Conservation (phyloP, 192 early-diverging fungal species). For the Pilaira anomala region DNA sequence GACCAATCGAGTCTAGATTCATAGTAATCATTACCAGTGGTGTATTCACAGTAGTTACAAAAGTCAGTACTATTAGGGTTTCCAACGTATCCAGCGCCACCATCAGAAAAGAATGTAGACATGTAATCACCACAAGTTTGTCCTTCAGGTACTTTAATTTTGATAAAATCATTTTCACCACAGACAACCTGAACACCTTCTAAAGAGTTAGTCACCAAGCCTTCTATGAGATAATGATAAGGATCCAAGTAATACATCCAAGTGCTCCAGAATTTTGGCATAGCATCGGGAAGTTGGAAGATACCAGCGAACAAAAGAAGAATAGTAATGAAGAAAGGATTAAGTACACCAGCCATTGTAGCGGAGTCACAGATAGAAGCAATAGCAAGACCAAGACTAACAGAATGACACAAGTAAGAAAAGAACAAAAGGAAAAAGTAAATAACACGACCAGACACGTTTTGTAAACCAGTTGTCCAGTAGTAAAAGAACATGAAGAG, state of each 20-base stretch:
- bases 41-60: constrained; percentile 65
- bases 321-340: constrained; percentile 65
- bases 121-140: constrained; percentile 59
- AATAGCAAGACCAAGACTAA: constrained; percentile 69
- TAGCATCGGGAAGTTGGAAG: constrained; percentile 53
- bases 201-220: constrained; percentile 56
- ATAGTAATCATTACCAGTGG: constrained; percentile 56
- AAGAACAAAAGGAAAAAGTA: constrained; percentile 66
- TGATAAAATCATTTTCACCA: constrained; percentile 45
- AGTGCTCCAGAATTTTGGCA: constrained; percentile 64
- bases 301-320: constrained; percentile 71
- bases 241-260: constrained; percentile 73
- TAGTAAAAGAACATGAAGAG: constrained; percentile 69
- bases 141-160: constrained; percentile 50
- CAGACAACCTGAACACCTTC: constrained; percentile 50
- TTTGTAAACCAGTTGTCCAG: constrained; percentile 65
- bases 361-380: constrained; percentile 61
- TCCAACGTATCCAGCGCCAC: constrained; percentile 3
- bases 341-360: constrained; percentile 55
- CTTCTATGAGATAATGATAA: constrained; percentile 66
- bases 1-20: constrained; percentile 43
- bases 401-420: constrained; percentile 58
- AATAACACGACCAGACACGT: constrained; percentile 43
- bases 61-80: constrained; percentile 7
- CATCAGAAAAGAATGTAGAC: constrained; percentile 11